Percentiles rank a stretch among this genome's conserved stretches.
Conservation (phyloP, 1,284 basidiomycete genomes). For the Sutorius eximius region DNA sequence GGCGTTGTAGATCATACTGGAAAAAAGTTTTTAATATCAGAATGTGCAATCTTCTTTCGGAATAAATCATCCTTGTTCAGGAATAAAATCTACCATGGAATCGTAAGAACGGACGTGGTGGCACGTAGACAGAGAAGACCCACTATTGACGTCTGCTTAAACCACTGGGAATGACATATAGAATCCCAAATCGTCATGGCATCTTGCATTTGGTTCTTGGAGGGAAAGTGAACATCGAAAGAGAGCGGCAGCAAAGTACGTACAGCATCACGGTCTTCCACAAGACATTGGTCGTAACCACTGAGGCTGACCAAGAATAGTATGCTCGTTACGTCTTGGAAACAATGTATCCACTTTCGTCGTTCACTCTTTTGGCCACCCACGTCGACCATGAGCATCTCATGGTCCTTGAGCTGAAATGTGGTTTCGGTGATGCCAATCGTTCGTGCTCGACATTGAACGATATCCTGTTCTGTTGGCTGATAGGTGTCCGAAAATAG, state of each 20-base stretch:
- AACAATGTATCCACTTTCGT: slow-evolving; percentile 88
- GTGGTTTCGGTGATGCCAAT: slow-evolving; percentile 94
- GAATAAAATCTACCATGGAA: slow-evolving; percentile 74
- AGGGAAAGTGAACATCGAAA: neutral
- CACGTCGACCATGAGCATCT: slow-evolving; percentile 88
- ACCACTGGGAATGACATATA: slow-evolving; percentile 92
- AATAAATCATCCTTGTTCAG: slow-evolving; percentile 92
- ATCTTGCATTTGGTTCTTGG: slow-evolving; percentile 93
- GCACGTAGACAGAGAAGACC: slow-evolving; percentile 1
- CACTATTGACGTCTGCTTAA: slow-evolving; percentile 87
- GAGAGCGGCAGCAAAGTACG: slow-evolving; percentile 30
- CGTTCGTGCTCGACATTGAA: slow-evolving; percentile 83
- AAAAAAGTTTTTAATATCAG: slow-evolving; percentile 85
- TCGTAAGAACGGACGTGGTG: slow-evolving; percentile 9
- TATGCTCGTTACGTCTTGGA: slow-evolving; percentile 85
- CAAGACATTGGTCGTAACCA: slow-evolving; percentile 90
- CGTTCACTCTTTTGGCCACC: slow-evolving; percentile 89
- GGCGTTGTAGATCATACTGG: slow-evolving; percentile 51
- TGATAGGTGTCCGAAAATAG: slow-evolving; percentile 73
- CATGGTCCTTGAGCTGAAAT: slow-evolving; percentile 72
- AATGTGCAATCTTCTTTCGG: slow-evolving; percentile 75
- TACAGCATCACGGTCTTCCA: slow-evolving; percentile 91
- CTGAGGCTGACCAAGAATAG: slow-evolving; percentile 84
- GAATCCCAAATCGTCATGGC: slow-evolving; percentile 95
- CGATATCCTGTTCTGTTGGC: slow-evolving; percentile 83